phyloP scores from a whole-genome alignment of 768 basidiomycete species.

The Xerocomellus intermedius region DNA sequence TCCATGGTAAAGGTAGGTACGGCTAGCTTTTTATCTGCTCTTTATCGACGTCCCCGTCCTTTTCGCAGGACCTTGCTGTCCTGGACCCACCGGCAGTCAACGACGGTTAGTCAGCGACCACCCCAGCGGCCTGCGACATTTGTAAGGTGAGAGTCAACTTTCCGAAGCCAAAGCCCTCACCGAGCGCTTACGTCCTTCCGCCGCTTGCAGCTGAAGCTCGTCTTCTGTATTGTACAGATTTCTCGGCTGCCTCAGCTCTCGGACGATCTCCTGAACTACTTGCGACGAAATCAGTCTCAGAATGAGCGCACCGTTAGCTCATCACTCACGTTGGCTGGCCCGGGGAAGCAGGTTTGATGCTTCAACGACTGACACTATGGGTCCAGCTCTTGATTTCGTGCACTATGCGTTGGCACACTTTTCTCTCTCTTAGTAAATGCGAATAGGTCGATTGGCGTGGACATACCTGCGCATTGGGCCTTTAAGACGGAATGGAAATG shows the following conservation, averaged over 20 bases:
- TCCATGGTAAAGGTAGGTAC: not conserved
- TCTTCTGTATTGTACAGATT: not conserved
- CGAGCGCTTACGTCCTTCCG: not conserved
- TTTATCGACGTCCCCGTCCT: constrained; percentile 1
- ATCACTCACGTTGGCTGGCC: not conserved
- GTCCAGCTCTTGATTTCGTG: not conserved
- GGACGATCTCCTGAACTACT: not conserved
- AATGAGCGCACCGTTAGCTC: no score
- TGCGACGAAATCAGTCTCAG: not conserved
- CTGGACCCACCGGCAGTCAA: not conserved
- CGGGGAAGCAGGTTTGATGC: not conserved
- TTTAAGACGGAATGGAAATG: no score
- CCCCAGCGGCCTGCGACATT: not conserved
- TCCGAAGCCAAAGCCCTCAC: not conserved
- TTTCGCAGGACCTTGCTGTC: not conserved
- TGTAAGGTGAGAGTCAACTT: not conserved
- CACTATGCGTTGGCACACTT: not conserved
- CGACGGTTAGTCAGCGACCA: not conserved
- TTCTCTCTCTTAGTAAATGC: not conserved
- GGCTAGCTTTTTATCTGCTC: not conserved
- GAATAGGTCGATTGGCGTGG: not conserved
- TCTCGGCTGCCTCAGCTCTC: not conserved
- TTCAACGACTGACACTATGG: not conserved
- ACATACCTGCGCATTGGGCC: not conserved
- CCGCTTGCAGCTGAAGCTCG: not conserved